A percentile compares a stretch with the other conserved stretches of the same genome.
phyloP scores from a whole-genome alignment of 768 basidiomycete genomes.

The Mrakia frigida region DNA sequence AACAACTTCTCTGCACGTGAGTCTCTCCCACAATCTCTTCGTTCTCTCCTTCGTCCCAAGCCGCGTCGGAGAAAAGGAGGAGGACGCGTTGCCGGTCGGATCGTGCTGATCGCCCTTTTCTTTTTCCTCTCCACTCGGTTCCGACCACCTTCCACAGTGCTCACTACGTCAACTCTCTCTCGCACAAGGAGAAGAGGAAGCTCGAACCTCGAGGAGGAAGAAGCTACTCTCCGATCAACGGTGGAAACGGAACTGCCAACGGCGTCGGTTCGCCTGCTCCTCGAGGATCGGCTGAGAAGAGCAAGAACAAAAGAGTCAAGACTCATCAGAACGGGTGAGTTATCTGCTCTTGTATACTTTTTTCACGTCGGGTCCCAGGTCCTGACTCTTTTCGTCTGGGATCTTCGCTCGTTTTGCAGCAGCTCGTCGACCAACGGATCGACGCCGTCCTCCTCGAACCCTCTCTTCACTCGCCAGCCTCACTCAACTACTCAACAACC shows the following conservation, averaged over 20 bases:
- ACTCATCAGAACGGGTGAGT: background rate
- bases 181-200: slow-evolving; percentile 30
- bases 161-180: slow-evolving; percentile 36
- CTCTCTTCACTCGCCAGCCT: slow-evolving; percentile 7
- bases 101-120: slow-evolving; percentile 55
- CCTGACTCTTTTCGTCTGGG: background rate
- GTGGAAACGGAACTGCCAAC: background rate
- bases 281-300: background rate
- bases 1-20: slow-evolving; percentile 89
- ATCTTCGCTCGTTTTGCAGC: background rate
- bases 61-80: slow-evolving; percentile 72
- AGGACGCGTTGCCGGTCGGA: background rate
- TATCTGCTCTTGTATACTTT: too few relatives aligned
- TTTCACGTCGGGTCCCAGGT: background rate
- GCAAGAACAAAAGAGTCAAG: background rate
- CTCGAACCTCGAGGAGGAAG: slow-evolving; percentile 34
- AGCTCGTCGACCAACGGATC: background rate
- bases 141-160: slow-evolving; percentile 35
- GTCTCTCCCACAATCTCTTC: slow-evolving; percentile 45
- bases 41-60: slow-evolving; percentile 56
- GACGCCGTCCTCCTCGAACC: background rate
- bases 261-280: background rate
- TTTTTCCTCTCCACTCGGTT: slow-evolving; percentile 45
- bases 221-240: background rate
- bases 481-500: slow-evolving; percentile 10